Evolutionary conservation across 2,329 filamentous ascomycete genomes (phyloP).

Genomic region (Emergomyces orientalis): DNA sequence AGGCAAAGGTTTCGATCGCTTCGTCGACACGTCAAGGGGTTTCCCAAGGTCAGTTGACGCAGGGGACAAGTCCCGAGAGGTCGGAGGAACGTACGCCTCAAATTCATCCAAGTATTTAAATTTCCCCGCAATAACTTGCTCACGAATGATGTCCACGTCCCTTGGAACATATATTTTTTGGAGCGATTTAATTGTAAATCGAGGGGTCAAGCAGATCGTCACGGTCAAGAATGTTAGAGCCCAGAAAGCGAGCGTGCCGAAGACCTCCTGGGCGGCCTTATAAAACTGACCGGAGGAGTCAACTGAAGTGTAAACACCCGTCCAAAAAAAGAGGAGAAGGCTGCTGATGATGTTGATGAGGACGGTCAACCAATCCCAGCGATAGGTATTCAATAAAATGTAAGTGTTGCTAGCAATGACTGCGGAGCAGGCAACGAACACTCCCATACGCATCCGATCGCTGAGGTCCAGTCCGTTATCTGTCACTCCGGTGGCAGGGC

Average conservation of each 20-base stretch:
- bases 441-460: conserved; percentile 75
- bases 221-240: conserved; percentile 68
- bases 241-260: conserved; percentile 79
- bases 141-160: conserved; percentile 91
- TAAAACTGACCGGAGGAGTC: conserved; percentile 57
- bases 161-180: conserved; percentile 92
- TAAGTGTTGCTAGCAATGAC: conserved; percentile 88
- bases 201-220: conserved; percentile 73
- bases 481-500: conserved; percentile 58
- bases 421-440: conserved; percentile 74
- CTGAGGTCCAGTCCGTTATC: conserved; percentile 64
- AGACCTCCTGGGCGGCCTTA: conserved; percentile 66
- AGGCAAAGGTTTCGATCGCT: conserved; percentile 56
- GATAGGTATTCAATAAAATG: conserved; percentile 90
- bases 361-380: conserved; percentile 95
- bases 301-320: conserved; percentile 69
- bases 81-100: conserved; percentile 44
- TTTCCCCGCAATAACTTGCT: conserved; percentile 74
- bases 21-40: conserved; percentile 47
- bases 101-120: conserved; percentile 63
- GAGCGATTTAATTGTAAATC: conserved; percentile 74
- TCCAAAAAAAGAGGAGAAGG: conserved; percentile 90
- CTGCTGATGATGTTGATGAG: conserved; percentile 74
- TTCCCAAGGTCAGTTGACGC: conserved; percentile 31
- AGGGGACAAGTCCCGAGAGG: conserved; percentile 26